Evolutionary conservation across 495 filamentous ascomycete genomes (phyloP).

Genomic region (Clavariopsis aquatica): DNA sequence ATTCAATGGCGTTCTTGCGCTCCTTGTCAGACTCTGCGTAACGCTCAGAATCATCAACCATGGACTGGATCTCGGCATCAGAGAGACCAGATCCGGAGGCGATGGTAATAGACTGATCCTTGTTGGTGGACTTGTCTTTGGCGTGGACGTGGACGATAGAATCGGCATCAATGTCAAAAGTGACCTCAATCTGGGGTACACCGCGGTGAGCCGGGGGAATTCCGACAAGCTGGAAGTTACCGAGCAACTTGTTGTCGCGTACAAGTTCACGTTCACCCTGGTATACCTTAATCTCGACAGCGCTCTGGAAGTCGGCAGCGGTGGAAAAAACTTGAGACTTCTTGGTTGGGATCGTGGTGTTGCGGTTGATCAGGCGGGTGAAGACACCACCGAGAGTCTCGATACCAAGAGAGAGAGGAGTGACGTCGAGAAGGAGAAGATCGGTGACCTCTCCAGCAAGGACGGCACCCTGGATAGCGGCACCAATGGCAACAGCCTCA

Average conservation of each 20-base stretch:
- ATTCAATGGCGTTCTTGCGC: constrained; percentile 91
- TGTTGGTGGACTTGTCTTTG: constrained; percentile 99
- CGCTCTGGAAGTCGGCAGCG: constrained; percentile 97
- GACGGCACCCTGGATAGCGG: constrained; percentile 96
- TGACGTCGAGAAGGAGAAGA: constrained; percentile 93
- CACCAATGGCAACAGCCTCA: constrained; percentile 98
- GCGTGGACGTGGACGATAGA: constrained; percentile 98
- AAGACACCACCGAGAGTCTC: constrained; percentile 99
- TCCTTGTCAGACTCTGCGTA: constrained; percentile 95
- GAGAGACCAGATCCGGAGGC: constrained; percentile 98
- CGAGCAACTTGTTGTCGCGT: constrained; percentile 97
- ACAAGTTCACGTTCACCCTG: constrained; percentile 99
- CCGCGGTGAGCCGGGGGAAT: constrained; percentile 97
- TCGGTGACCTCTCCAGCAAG: constrained; percentile 96
- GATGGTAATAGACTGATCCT: constrained; percentile 98
- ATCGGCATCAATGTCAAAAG: constrained; percentile 99
- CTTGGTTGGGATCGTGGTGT: constrained; percentile 99
- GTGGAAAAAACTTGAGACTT: constrained; percentile 99
- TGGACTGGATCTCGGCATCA: constrained; percentile 87
- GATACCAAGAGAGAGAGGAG: constrained; percentile 96
- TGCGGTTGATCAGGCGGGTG: constrained; percentile 98
- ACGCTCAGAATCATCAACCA: constrained; percentile 97
- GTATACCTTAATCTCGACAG: constrained; percentile 99
- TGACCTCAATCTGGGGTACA: constrained; percentile 97
- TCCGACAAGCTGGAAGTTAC: constrained; percentile 99